Base-by-base conservation (phyloP, 441 rosid species). In the Rhodomyrtus psidioides region DNA sequence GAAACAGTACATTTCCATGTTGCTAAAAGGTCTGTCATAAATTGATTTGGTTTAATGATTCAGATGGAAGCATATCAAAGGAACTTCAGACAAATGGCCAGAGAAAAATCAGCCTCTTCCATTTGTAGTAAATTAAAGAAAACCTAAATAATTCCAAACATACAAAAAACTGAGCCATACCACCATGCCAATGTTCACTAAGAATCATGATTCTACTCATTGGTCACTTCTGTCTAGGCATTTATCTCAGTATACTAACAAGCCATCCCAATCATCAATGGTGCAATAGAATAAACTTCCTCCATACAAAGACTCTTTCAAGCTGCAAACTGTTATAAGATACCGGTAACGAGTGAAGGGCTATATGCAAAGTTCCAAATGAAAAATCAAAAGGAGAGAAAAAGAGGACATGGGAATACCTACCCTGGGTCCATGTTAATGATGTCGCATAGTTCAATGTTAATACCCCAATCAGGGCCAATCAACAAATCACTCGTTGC, bases 391-490 rank as follows among this genome's bases (percentile, higher is more conserved):
- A 70, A 70, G 49, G 42, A 39, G n/a, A 70, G 79, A 70, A 39
- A 70, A 70, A 39, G 76, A 21, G 79, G 49, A 62, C 21, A 30
- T 1, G 6, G 24, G 23, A 70, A 70, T 70, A 70, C 79, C 49
- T 49, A 97, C 99, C 96, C 90, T 59, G 97, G 98, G 89, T 97
- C 96, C 96, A 95, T 89, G 93, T 97, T 96, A 90, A 96, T 93
- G 87, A 95, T 88, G 91, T 97, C 99, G 84, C 99, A 97, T 10
- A 97, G 87, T 90, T 97, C 99, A 34, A 97, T 93, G 93, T 94
- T 97, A 84, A 97, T 87, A 81, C 99, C 99, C 99, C 99, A 97
- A 86, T 97, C 99, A 7, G 99, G 99, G 86, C 98, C 97, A 85
- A 93, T 91, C 91, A 97, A 86, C 94, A 91, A 91, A 88, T 97